phyloP scores from a whole-genome alignment of 805 yeast species.

The Wickerhamomyces rabaulensis region DNA sequence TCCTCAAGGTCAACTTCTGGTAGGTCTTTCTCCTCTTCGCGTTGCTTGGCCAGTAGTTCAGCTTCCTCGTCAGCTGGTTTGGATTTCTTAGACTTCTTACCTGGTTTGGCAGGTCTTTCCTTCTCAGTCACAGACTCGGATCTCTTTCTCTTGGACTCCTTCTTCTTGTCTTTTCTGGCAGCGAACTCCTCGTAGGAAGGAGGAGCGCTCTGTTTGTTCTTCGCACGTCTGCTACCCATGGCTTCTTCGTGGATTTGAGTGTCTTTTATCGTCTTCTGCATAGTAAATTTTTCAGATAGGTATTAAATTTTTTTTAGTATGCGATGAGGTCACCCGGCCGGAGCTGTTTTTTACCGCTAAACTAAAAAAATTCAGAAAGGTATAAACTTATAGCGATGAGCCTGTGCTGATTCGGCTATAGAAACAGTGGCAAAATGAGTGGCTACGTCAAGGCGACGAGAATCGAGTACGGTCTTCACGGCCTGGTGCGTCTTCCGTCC shows the following conservation, averaged over 20 bases:
- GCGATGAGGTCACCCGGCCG: constrained; percentile 15
- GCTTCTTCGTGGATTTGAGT: background rate
- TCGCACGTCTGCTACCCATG: constrained; percentile 88
- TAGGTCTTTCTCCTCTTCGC: constrained; percentile 40
- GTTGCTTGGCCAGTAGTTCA: constrained; percentile 19
- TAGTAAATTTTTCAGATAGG: background rate
- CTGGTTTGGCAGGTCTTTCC: constrained; percentile 4
- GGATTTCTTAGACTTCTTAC: constrained; percentile 9
- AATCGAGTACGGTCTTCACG: constrained; percentile 12
- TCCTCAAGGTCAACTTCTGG: constrained; percentile 70
- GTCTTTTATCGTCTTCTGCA: background rate
- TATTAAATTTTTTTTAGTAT: background rate
- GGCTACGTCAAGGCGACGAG: background rate
- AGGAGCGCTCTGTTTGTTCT: constrained; percentile 89
- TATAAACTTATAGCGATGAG: background rate
- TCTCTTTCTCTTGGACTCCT: constrained; percentile 30
- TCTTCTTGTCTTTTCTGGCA: constrained; percentile 37
- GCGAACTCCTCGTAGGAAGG: constrained; percentile 84
- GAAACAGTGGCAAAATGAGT: constrained; percentile 21
- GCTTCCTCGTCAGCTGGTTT: constrained; percentile 20
- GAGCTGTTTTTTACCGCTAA: background rate
- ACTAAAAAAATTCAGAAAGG: background rate
- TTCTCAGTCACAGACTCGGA: constrained; percentile 24
- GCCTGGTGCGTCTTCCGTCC: constrained; percentile 77
- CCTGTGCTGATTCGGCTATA: no score